Conservation (phyloP, 176 grass and related monocot species). For the Aegilops speltoides region DNA sequence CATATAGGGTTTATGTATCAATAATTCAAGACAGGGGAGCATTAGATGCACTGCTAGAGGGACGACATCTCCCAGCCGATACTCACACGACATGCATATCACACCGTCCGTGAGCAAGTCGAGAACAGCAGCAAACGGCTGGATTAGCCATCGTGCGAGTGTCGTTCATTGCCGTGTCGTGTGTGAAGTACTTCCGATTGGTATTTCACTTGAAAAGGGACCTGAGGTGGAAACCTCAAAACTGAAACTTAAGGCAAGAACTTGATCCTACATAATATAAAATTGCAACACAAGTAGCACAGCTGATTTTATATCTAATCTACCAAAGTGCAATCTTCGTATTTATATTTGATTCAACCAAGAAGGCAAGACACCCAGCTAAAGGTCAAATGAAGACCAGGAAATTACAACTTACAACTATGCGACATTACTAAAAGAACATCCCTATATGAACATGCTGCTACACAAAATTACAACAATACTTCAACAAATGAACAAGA, state of each 20-base stretch:
- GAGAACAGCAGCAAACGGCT: no score
- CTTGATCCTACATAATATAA: not conserved
- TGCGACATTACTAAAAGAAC: slow-evolving; percentile 32
- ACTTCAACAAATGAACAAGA: slow-evolving; percentile 40
- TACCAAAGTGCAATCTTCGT: not conserved
- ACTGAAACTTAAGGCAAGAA: slow-evolving; percentile 13
- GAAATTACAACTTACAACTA: slow-evolving; percentile 39
- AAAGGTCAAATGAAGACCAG: slow-evolving; percentile 12
- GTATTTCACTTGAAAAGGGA: not conserved
- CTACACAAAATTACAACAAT: slow-evolving; percentile 19
- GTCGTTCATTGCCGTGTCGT: no score
- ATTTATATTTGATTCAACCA: slow-evolving; percentile 23
- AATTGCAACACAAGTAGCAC: not conserved
- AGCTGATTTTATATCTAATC: slow-evolving; percentile 5
- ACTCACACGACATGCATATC: no score
- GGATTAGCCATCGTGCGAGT: no score
- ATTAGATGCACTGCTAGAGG: no score
- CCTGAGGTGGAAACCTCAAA: not conserved
- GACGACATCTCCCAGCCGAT: no score
- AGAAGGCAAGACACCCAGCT: not conserved
- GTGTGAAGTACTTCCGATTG: no score
- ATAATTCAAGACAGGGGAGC: not conserved
- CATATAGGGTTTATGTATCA: not conserved
- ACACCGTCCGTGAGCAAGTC: no score
- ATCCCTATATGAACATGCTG: slow-evolving; percentile 53